Conservation (phyloP, 495 filamentous ascomycete genomes). For the Tricharina praecox region DNA sequence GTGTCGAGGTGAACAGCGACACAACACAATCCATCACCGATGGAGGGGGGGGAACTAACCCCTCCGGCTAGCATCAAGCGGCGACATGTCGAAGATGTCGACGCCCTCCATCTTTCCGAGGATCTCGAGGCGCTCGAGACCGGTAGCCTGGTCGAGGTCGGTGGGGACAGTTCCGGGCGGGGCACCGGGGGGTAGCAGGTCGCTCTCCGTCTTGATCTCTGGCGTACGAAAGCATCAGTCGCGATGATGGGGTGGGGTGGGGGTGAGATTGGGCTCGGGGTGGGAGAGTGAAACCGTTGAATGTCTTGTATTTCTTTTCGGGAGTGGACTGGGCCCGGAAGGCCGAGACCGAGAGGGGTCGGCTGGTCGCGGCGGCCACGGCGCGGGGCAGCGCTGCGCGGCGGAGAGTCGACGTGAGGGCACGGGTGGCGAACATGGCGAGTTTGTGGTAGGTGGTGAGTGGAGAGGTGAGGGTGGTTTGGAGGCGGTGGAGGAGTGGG, state of each 20-base stretch:
- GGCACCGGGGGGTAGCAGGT: slow-evolving; percentile 73
- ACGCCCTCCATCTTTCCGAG: slow-evolving; percentile 98
- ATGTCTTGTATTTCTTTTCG: slow-evolving; percentile 10
- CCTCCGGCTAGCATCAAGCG: slow-evolving; percentile 74
- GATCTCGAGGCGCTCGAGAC: slow-evolving; percentile 95
- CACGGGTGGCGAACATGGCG: slow-evolving; percentile 19
- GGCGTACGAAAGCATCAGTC: slow-evolving; percentile 14
- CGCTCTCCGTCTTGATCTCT: slow-evolving; percentile 69
- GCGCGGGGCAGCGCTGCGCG: slow-evolving; percentile 12
- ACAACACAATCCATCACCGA: slow-evolving; percentile 2
- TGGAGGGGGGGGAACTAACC: slow-evolving; percentile 34
- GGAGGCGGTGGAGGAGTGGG: no score
- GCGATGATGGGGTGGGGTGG: neutral
- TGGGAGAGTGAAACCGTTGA: slow-evolving; percentile 17
- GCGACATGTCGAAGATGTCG: slow-evolving; percentile 96
- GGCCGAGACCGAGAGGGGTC: slow-evolving; percentile 10
- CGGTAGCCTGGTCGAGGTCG: slow-evolving; percentile 86
- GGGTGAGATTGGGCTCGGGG: slow-evolving; percentile 3
- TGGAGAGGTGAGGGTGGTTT: slow-evolving; percentile 1
- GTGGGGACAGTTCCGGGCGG: slow-evolving; percentile 68
- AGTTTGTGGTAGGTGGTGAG: slow-evolving; percentile 7
- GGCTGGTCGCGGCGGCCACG: neutral
- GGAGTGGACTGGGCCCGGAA: slow-evolving; percentile 9
- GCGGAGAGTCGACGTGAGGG: slow-evolving; percentile 13
- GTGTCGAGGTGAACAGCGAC: no score